Base-by-base conservation (phyloP, 805 yeast genomes). In the Ogataea corticis region DNA sequence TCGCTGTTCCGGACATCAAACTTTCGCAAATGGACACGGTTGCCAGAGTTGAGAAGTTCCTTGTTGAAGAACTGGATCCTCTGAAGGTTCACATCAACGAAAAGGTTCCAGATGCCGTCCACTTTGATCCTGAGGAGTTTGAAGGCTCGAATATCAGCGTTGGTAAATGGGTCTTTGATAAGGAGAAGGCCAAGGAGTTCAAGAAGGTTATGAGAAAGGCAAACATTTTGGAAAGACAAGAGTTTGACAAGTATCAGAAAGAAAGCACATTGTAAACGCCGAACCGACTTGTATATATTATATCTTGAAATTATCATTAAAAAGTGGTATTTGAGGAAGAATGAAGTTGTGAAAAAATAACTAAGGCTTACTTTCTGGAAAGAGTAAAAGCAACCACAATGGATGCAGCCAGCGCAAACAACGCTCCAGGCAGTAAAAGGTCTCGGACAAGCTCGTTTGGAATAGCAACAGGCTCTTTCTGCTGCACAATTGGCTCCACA, bases 101-200 rank as follows among this genome's bases (percentile, higher is more conserved):
- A 59, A 76, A 82, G 60, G 78, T 82, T 57, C 59, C 94, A n/a
- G 78, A 85, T 56, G 92, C 88, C 23, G 78, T 87, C 45, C 80
- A 82, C 49, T 70, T 87, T 54, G 69, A 79, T 46, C 62, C 70
- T 7, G 71, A 70, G 23, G 82, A 78, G 36, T 85, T 80, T 57
- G 70, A 66, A 25, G 80, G 85, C 32, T 70, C 78, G 4, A 87
- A 85, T 53, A 67, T 83, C 28, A 72, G 73, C 50, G 68, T 82
- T 49, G 80, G 76, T 45, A 68, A 76, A 35, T 80, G 73, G 55
- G 71, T 73, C n/a, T 66, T 69, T 44, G 71, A 73, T 34, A 63
- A 64, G 47, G 70, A 73, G 45, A 79, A 77, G 58, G 67, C 69
- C 48, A 64, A 68, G 55, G 69, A 65, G 47, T 73, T 73, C 58